Base-by-base conservation (phyloP, 169 alveolate genomes). In the Plasmodium coatneyi region DNA sequence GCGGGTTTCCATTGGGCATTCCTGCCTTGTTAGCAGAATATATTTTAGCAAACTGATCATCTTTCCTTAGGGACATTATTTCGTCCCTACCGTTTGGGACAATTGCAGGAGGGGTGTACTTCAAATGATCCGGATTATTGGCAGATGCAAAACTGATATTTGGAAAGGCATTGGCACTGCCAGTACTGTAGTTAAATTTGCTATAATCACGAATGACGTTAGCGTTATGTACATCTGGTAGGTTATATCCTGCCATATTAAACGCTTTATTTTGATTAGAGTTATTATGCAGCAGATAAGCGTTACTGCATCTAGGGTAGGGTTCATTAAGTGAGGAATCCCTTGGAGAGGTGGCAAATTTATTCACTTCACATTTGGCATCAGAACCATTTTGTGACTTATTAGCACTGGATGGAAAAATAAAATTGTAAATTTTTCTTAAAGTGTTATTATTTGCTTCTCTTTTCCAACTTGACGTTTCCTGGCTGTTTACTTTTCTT, bases 341-440 rank as follows among this genome's bases (percentile, higher is more conserved):
- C 72, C 71, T 22, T 83, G 39, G n/a, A 25, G 41, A 28, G 56
- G 41, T 5, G 54, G 25, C 60, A 25, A 19, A 7, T 16, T 72
- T 84, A n/a, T 84, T 36, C 28, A 0, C 54, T 34, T 36, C 82
- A 5, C 52, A 19, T 12, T 22, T 41, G 72, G 41, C 16, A 71
- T 71, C 54, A 19, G 16, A 34, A 30, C 76, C 43, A 16, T 84
- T 84, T 84, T 74, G 86, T 83, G 82, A 32, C 28, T 71, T 83
- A 10, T 28, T 83, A 22, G 52, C 22, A 84, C 60, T 84, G 34
- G 54, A 74, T 46, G 93, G 83, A 74, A 84, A 84, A 49, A 84
- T 74, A 74, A 84, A 84, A 34, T 84, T 84, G 39, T 84, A 84
- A 46, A 84, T 84, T 84, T 52, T 84, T 30, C n/a, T 74, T 6